phyloP scores from a whole-genome alignment of 768 basidiomycete genomes.

The Suillus lakei region DNA sequence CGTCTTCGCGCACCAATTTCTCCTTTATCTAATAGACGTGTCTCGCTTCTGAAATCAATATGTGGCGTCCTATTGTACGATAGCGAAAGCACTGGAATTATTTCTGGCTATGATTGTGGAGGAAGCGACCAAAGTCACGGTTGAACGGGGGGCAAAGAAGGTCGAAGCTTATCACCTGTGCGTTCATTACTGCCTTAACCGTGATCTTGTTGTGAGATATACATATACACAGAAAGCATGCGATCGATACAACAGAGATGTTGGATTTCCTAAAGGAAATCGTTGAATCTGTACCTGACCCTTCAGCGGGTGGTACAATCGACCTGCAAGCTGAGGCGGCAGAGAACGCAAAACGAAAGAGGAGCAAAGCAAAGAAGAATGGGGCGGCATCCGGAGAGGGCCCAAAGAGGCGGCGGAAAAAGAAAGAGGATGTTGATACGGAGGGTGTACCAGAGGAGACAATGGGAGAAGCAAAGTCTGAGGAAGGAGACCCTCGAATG shows the following conservation, averaged over 20 bases:
- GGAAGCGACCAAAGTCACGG: constrained; percentile 80
- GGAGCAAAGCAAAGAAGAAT: constrained; percentile 58
- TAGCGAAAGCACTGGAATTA: constrained; percentile 94
- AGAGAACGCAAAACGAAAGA: constrained; percentile 61
- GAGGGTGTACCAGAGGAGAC: constrained; percentile 40
- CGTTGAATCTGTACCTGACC: constrained; percentile 85
- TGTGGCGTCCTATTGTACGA: not conserved
- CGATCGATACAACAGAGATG: constrained; percentile 84
- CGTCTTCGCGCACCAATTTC: constrained; percentile 36
- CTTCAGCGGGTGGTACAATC: constrained; percentile 80
- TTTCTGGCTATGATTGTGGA: constrained; percentile 87
- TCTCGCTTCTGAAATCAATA: not conserved
- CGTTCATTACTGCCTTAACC: constrained; percentile 38
- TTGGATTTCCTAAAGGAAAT: constrained; percentile 96
- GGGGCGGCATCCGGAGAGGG: constrained; percentile 41
- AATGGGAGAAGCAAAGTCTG: constrained; percentile 41
- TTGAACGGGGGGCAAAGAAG: constrained; percentile 80
- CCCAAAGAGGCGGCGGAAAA: constrained; percentile 55
- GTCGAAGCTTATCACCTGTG: constrained; percentile 94
- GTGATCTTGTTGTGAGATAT: constrained; percentile 10
- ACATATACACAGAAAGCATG: constrained; percentile 73
- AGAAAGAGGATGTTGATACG: constrained; percentile 45
- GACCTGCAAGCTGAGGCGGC: constrained; percentile 67
- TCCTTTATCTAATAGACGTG: constrained; percentile 16
- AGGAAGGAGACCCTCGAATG: constrained; percentile 41